A percentile compares a stretch with the other conserved stretches of the same genome.
These are phyloP conservation scores for Pisolithus albus DNA, from an alignment of 768 basidiomycete genomes.

Conservation along the genomic window DNA sequence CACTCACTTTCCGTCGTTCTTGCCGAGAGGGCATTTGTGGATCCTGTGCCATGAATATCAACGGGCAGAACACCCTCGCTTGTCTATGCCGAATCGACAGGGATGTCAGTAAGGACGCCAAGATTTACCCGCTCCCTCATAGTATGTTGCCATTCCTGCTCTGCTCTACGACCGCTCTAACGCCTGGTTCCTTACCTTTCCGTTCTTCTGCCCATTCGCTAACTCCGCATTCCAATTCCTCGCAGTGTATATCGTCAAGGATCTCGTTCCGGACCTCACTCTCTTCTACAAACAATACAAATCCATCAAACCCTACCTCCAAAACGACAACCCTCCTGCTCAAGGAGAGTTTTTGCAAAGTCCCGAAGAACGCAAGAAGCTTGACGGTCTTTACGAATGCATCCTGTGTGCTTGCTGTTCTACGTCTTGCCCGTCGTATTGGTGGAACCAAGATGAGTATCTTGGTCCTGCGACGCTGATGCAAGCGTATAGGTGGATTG, in stretches of 20 bases:
- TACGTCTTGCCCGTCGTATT: conserved; percentile 95
- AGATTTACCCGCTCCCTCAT: conserved; percentile 97
- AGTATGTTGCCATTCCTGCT: conserved; percentile 47
- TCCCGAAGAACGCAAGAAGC: conserved; percentile 85
- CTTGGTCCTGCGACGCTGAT: conserved; percentile 95
- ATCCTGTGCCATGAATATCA: conserved; percentile 98
- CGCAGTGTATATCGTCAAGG: conserved; percentile 97
- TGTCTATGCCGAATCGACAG: conserved; percentile 95
- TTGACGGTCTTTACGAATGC: conserved; percentile 97
- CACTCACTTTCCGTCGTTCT: conserved; percentile 90
- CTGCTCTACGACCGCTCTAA: background rate
- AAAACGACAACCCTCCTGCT: conserved; percentile 87
- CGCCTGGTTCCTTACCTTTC: background rate
- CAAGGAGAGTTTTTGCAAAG: conserved; percentile 86
- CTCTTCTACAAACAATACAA: conserved; percentile 99
- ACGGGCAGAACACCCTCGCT: conserved; percentile 96
- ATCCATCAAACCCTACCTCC: conserved; percentile 93
- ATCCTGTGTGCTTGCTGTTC: conserved; percentile 97
- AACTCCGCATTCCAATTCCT: background rate
- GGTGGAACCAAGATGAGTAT: conserved; percentile 99
- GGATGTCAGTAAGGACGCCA: conserved; percentile 58
- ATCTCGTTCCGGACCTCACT: conserved; percentile 88
- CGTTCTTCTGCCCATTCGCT: background rate
- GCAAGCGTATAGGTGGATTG: conserved; percentile 98
- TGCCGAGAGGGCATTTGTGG: conserved; percentile 97